phyloP scores from a whole-genome alignment of 257 asterid genomes.

The Nicotiana tomentosiformis region DNA sequence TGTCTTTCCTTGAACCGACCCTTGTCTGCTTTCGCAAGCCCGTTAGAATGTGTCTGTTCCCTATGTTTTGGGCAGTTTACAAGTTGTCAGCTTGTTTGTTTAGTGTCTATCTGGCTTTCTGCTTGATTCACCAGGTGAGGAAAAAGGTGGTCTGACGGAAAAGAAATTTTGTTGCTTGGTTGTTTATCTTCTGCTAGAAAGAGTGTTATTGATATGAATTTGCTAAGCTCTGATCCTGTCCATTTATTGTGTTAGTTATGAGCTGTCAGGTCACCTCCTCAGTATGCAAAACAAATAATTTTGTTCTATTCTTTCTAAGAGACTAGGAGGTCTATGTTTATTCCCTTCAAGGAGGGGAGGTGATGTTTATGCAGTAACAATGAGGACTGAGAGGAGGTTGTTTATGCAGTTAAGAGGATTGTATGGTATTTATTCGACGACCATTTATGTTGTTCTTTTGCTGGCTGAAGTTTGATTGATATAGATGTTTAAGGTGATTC shows the following conservation, averaged over 20 bases:
- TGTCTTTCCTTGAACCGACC: background rate
- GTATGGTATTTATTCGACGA: background rate
- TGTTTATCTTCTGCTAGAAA: background rate
- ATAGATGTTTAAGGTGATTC: background rate
- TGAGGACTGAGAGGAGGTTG: background rate
- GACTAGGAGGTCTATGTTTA: background rate
- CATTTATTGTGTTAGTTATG: background rate
- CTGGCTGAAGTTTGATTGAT: background rate
- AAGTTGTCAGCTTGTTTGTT: background rate
- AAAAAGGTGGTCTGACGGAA: background rate
- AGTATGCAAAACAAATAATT: background rate
- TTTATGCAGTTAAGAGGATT: background rate
- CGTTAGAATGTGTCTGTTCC: background rate
- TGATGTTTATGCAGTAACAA: background rate
- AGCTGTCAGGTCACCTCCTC: background rate
- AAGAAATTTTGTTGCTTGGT: background rate
- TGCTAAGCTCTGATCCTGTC: background rate
- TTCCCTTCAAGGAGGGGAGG: background rate
- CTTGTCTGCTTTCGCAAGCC: background rate
- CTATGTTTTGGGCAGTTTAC: background rate
- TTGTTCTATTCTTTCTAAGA: background rate
- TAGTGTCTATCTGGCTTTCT: background rate
- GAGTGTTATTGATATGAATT: background rate
- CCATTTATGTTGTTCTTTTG: background rate
- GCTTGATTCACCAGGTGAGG: background rate